Percentiles rank a stretch among this genome's conserved stretches.
These are phyloP conservation scores for Periconia macrospinosa DNA, from an alignment of 2,329 filamentous ascomycete genomes.

Conservation along the genomic window DNA sequence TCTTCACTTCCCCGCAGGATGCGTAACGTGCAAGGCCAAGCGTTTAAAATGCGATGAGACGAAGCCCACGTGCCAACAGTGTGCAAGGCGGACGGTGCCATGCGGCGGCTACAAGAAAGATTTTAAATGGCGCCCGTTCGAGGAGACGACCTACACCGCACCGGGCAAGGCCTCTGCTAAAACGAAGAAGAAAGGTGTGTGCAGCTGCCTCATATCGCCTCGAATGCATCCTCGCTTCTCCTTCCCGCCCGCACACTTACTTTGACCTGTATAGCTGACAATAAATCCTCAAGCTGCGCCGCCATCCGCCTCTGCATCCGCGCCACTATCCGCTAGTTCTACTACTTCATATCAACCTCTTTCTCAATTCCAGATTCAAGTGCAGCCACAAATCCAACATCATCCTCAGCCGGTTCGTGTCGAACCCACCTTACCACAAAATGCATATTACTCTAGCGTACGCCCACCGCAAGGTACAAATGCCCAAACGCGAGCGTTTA, in stretches of 20 bases:
- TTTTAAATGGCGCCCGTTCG: constrained; percentile 74
- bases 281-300: background rate
- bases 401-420: background rate
- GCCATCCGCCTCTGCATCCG: background rate
- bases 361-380: constrained; percentile 16
- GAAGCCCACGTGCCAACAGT: constrained; percentile 69
- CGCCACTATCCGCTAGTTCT: background rate
- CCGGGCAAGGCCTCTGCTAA: constrained; percentile 43
- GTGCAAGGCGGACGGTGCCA: constrained; percentile 63
- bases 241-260: background rate
- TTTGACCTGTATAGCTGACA: background rate
- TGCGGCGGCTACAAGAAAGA: constrained; percentile 76
- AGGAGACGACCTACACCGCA: constrained; percentile 60
- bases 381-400: constrained; percentile 4
- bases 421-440: constrained; percentile 7
- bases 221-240: background rate
- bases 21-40: constrained; percentile 73
- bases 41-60: constrained; percentile 74
- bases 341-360: background rate
- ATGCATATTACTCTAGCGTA: constrained; percentile 15
- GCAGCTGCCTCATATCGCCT: background rate
- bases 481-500: constrained; percentile 8
- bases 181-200: constrained; percentile 49
- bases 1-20: constrained; percentile 54
- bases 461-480: constrained; percentile 13